A percentile compares a stretch with the other conserved stretches of the same genome.
phyloP scores from a whole-genome alignment of 2,329 filamentous ascomycete genomes.

The Apiospora koreana region DNA sequence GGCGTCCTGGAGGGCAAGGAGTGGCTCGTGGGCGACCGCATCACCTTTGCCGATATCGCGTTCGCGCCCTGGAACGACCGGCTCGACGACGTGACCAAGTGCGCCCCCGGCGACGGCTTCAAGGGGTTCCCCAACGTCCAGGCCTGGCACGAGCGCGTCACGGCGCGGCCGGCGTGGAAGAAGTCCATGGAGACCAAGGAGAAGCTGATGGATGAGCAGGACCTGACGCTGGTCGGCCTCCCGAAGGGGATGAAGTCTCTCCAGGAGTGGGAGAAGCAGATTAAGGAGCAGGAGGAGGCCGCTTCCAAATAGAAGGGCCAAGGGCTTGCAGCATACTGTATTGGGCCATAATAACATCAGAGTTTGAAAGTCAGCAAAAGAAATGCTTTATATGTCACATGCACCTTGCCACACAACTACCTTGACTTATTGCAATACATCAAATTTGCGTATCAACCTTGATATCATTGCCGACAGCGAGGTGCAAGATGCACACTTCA shows the following conservation, averaged over 20 bases:
- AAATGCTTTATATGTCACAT: too few relatives aligned
- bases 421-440: too few relatives aligned
- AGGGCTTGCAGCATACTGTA: too few relatives aligned
- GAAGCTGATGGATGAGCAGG: background rate
- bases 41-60: background rate
- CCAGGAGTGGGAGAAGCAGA: background rate
- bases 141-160: background rate
- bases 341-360: too few relatives aligned
- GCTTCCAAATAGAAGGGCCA: too few relatives aligned
- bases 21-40: background rate
- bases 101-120: background rate
- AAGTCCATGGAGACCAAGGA: background rate
- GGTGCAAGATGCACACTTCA: too few relatives aligned
- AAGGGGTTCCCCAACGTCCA: background rate
- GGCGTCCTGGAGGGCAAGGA: background rate
- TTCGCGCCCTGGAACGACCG: background rate
- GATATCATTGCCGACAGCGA: too few relatives aligned
- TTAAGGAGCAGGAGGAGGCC: background rate
- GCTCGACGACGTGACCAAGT: background rate
- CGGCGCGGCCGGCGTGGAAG: background rate
- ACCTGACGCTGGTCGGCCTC: background rate
- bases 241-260: background rate
- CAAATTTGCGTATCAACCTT: too few relatives aligned
- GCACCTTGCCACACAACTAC: too few relatives aligned
- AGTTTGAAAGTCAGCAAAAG: too few relatives aligned